Evolutionary conservation across 176 grass and related monocot genomes (phyloP).

Genomic region (Eragrostis nindensis): DNA sequence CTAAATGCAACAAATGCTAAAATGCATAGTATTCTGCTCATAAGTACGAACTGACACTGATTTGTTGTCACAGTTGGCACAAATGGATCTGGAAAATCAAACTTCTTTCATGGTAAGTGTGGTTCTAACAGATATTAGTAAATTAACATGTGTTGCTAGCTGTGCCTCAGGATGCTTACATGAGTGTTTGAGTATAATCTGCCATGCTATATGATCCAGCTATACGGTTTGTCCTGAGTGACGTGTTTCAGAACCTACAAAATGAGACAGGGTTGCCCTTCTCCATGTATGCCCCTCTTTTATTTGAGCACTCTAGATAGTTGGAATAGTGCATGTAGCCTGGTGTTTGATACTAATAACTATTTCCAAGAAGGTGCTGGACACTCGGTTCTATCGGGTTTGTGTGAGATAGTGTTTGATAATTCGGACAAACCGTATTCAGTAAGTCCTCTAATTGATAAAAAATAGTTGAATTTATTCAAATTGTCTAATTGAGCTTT

Average conservation of each 20-base stretch:
- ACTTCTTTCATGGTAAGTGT: slow-evolving; percentile 95
- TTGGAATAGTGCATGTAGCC: slow-evolving; percentile 7
- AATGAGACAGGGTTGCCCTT: slow-evolving; percentile 92
- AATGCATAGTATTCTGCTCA: not conserved
- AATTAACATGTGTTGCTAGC: not conserved
- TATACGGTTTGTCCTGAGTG: slow-evolving; percentile 97
- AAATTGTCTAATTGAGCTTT: not conserved
- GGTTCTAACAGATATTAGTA: slow-evolving; percentile 7
- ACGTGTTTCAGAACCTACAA: slow-evolving; percentile 92
- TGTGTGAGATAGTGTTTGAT: slow-evolving; percentile 98
- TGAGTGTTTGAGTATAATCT: not conserved
- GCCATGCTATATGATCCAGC: slow-evolving; percentile 51
- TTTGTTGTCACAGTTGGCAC: slow-evolving; percentile 77
- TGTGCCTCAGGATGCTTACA: not conserved
- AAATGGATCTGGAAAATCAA: slow-evolving; percentile 97
- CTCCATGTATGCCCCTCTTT: slow-evolving; percentile 74
- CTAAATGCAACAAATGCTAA: not conserved
- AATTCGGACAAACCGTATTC: slow-evolving; percentile 97
- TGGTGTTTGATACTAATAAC: slow-evolving; percentile 36
- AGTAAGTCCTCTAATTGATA: slow-evolving; percentile 60
- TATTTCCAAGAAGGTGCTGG: slow-evolving; percentile 92
- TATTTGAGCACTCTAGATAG: slow-evolving; percentile 36
- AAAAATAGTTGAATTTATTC: slow-evolving; percentile 4
- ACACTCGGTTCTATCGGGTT: slow-evolving; percentile 96
- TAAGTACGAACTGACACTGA: slow-evolving; percentile 27